Percentiles rank a stretch among this genome's conserved stretches.
These are phyloP conservation scores for Suillus discolor DNA, from an alignment of 768 basidiomycete species.

Conservation along the genomic window DNA sequence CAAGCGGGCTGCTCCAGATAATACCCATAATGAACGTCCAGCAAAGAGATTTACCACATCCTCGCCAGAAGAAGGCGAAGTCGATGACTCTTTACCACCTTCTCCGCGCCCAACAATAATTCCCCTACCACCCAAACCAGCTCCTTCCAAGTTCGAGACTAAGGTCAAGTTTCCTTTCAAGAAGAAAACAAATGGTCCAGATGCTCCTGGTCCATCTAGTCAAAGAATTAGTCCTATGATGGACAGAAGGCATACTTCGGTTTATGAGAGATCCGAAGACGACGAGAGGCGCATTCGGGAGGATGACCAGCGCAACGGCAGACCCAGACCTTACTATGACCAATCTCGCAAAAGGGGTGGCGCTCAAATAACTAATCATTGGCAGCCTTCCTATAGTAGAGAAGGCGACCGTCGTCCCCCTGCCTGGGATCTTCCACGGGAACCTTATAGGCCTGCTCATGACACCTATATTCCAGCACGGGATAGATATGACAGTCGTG, in stretches of 20 bases:
- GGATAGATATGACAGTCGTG: constrained; percentile 29
- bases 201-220: constrained; percentile 20
- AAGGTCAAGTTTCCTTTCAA: constrained; percentile 82
- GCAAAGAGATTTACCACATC: constrained; percentile 58
- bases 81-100: constrained; percentile 55
- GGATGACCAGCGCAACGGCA: constrained; percentile 32
- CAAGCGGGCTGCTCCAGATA: constrained; percentile 64
- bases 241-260: constrained; percentile 19
- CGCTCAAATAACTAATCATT: constrained; percentile 21
- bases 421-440: constrained; percentile 24
- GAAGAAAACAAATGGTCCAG: constrained; percentile 42
- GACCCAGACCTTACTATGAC: constrained; percentile 21
- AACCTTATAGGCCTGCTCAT: constrained; percentile 24
- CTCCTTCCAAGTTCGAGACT: constrained; percentile 35
- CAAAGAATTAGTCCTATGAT: constrained; percentile 28
- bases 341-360: constrained; percentile 10
- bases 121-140: constrained; percentile 39
- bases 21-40: constrained; percentile 51
- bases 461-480: constrained; percentile 19
- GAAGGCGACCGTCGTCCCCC: constrained; percentile 29
- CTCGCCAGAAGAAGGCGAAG: constrained; percentile 81
- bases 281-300: constrained; percentile 47
- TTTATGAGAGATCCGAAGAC: constrained; percentile 45
- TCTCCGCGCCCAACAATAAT: constrained; percentile 18
- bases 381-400: constrained; percentile 24